Percentiles rank a stretch among this genome's conserved stretches.
Conservation (phyloP, 2,329 filamentous ascomycete genomes). For the Penicillium sp. region DNA sequence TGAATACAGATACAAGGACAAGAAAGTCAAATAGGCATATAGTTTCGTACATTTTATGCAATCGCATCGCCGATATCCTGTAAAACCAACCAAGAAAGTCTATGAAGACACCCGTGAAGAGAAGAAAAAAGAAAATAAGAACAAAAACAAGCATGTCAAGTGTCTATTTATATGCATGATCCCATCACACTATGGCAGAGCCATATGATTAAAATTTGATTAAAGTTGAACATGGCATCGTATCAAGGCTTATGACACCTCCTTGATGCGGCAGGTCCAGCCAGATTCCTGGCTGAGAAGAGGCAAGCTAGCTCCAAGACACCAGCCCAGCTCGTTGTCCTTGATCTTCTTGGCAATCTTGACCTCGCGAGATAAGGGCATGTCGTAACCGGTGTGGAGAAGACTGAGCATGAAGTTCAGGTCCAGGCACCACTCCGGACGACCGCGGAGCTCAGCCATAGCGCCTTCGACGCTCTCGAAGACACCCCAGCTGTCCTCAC, state of each 20-base stretch:
- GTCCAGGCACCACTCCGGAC: conserved; percentile 91
- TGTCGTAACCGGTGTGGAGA: conserved; percentile 93
- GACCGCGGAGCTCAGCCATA: conserved; percentile 73
- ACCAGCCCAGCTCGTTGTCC: conserved; percentile 96
- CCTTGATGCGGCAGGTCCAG: conserved; percentile 83
- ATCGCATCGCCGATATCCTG: conserved; percentile 5
- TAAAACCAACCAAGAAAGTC: conserved; percentile 2
- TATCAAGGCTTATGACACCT: conserved; percentile 59
- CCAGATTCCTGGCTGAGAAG: conserved; percentile 78
- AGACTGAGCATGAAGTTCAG: conserved; percentile 95
- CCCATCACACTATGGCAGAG: conserved; percentile 23
- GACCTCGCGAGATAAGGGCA: conserved; percentile 94
- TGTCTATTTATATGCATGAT: conserved; percentile 32
- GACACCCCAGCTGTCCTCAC: conserved; percentile 73
- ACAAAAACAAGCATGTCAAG: conserved; percentile 21
- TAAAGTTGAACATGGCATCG: conserved; percentile 12
- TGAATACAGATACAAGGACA: background rate
- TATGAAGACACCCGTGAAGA: conserved; percentile 5
- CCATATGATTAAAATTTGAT: conserved; percentile 24
- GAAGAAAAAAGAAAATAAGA: conserved; percentile 14
- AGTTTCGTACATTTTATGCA: conserved; percentile 21
- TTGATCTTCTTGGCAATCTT: conserved; percentile 99
- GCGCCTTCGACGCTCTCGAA: conserved; percentile 78
- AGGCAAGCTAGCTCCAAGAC: conserved; percentile 89
- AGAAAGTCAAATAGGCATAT: conserved; percentile 9